A percentile compares a stretch with the other conserved stretches of the same genome.
These are phyloP conservation scores for Penicillium sp. DNA, from an alignment of 2,329 filamentous ascomycete genomes.

Conservation along the genomic window DNA sequence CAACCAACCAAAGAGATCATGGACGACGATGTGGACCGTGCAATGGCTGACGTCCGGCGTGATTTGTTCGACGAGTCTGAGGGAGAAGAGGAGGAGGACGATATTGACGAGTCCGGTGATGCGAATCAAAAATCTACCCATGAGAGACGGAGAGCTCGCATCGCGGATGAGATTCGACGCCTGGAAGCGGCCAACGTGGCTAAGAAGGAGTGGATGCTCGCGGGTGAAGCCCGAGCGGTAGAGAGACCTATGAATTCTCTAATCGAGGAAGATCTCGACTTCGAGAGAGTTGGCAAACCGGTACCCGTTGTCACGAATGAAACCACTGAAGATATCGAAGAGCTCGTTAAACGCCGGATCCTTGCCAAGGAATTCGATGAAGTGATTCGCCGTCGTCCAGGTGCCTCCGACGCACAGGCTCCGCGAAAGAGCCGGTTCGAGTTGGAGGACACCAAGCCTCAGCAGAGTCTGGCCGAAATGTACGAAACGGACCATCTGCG, in stretches of 20 bases:
- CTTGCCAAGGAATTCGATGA: constrained; percentile 89
- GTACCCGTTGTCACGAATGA: constrained; percentile 91
- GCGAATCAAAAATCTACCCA: constrained; percentile 59
- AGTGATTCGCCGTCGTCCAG: constrained; percentile 73
- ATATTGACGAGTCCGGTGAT: constrained; percentile 56
- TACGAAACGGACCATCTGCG: constrained; percentile 92
- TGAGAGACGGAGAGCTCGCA: constrained; percentile 77
- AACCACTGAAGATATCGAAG: constrained; percentile 84
- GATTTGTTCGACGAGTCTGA: constrained; percentile 76
- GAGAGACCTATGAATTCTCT: constrained; percentile 87
- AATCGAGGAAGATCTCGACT: constrained; percentile 90
- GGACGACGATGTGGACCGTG: constrained; percentile 67
- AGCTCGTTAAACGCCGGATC: constrained; percentile 89
- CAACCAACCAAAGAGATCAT: constrained; percentile 44
- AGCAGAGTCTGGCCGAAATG: constrained; percentile 80
- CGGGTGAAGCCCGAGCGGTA: constrained; percentile 76
- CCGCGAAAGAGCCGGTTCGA: constrained; percentile 69
- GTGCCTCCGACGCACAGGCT: constrained; percentile 59
- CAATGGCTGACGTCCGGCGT: constrained; percentile 79
- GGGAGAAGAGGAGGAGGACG: constrained; percentile 57
- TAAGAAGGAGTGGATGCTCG: constrained; percentile 84
- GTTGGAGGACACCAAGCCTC: constrained; percentile 80
- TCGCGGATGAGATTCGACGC: constrained; percentile 83
- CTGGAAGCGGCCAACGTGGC: constrained; percentile 85
- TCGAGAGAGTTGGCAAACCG: constrained; percentile 90